Evolutionary conservation across 2,329 filamentous ascomycete species (phyloP), one percentile per base, ranked within the genome.

Genomic region (Elsinoe ampelina): DNA sequence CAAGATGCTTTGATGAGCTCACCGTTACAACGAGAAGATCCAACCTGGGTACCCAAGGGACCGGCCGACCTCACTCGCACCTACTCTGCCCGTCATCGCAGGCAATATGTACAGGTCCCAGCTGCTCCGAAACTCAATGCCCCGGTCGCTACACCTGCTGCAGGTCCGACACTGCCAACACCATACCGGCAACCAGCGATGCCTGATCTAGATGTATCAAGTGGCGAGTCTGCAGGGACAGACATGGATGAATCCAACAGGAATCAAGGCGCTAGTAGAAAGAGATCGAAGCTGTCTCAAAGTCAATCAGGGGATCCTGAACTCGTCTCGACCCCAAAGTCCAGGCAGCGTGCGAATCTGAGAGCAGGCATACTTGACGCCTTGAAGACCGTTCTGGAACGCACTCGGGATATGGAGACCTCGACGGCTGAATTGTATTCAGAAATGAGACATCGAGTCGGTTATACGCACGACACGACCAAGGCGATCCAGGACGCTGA

Each of bases 351-450:
- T 54, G 43, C 54, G 19, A 32, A 58, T 26, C 6, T 61, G 54
- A 15, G 57, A 55, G 36, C 32, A 54, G 58, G 60, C 30, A 50
- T 61, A 8, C 17, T 48, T 2, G 58, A 59, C 4, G 60, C 59
- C 1, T 51, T 61, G 10, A 55, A 54, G 13, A 30, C 55, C 5
- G 55, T 64, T 17, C 26, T 65, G 6, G 58, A 61, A 34, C 58
- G 58, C 4, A 58, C 54, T 2, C 67, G 69, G n/a, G 61, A 70
- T n/a, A 60, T 70, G n/a, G 60, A 66, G 52, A 64, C 68, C 39
- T 54, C 30, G n/a, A 51, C 2, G 4, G 26, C 7, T 30, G 5
- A 5, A 30, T 7, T 7, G 26, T 30, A 3, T 30, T 2, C 26
- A 30, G 26, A 30, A 30, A 2, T 7, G 7, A 30, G 26, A 8